Percentiles rank a stretch among this genome's conserved stretches.
Evolutionary conservation across 768 basidiomycete genomes (phyloP).

Genomic region (Fibroporia radiculosa): DNA sequence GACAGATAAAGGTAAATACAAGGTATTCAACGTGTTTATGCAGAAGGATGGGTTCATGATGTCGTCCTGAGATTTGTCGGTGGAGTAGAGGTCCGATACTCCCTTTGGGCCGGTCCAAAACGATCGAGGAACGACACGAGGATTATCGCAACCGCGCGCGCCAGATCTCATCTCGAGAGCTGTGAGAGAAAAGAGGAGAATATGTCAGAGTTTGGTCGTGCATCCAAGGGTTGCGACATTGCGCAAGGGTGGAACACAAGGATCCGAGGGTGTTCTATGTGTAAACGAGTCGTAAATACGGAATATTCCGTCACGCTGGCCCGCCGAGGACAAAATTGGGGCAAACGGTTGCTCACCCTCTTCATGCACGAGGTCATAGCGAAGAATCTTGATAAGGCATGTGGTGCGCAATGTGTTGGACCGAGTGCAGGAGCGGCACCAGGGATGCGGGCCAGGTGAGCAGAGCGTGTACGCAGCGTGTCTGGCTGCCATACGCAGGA

Average conservation of each 20-base stretch:
- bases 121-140: conserved; percentile 70
- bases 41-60: conserved; percentile 58
- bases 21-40: conserved; percentile 62
- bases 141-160: conserved; percentile 41
- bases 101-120: conserved; percentile 43
- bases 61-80: conserved; percentile 49
- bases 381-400: conserved; percentile 43
- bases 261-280: conserved; percentile 11
- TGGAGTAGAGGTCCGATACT: conserved; percentile 64
- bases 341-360: conserved; percentile 7
- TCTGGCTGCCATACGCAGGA: conserved; percentile 48
- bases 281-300: conserved; percentile 14
- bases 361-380: conserved; percentile 22
- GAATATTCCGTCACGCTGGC: conserved; percentile 11
- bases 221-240: conserved; percentile 6
- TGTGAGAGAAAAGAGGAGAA: conserved; percentile 20
- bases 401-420: conserved; percentile 44
- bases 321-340: conserved; percentile 8
- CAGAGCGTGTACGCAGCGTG: conserved; percentile 58
- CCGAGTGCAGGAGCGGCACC: conserved; percentile 38
- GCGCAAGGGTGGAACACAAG: conserved; percentile 8
- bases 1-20: conserved; percentile 68
- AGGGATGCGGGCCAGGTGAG: conserved; percentile 56
- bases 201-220: conserved; percentile 12
- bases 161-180: conserved; percentile 27